Evolutionary conservation across 2,329 filamentous ascomycete genomes (phyloP).

Genomic region (Botrytis porri): DNA sequence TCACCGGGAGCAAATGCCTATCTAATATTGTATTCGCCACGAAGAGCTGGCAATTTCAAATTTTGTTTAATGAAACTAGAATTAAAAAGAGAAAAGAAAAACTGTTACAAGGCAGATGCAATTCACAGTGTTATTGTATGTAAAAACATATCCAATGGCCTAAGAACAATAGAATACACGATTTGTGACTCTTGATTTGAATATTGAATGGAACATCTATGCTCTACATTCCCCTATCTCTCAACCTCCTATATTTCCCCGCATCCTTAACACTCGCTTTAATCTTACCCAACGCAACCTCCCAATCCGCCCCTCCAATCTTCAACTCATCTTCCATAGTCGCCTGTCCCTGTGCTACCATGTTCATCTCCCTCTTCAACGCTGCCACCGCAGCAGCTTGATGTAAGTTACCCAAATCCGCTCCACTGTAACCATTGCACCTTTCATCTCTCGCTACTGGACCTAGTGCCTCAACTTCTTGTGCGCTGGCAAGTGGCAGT

Average conservation of each 20-base stretch:
- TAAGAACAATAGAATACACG: not conserved
- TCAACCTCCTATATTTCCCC: constrained; percentile 38
- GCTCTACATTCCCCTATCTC: constrained; percentile 38
- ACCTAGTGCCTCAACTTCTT: constrained; percentile 54
- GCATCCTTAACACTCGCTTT: constrained; percentile 40
- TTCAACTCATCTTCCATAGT: constrained; percentile 26
- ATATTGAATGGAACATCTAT: not conserved
- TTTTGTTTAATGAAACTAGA: not conserved
- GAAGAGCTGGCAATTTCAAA: not conserved
- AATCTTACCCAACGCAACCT: constrained; percentile 36
- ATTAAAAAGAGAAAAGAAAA: not conserved
- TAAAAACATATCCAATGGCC: not conserved
- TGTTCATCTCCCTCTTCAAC: constrained; percentile 35
- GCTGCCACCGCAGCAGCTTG: constrained; percentile 39
- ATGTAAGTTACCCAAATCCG: constrained; percentile 57
- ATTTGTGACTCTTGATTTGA: not conserved
- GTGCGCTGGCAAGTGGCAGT: constrained; percentile 50
- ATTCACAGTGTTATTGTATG: not conserved
- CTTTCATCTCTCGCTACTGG: constrained; percentile 62
- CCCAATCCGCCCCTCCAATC: constrained; percentile 37
- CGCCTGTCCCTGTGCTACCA: constrained; percentile 17
- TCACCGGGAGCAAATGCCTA: not conserved
- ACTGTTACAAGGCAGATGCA: not conserved
- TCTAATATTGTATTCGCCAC: not conserved
- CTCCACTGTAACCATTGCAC: constrained; percentile 75